Conservation (phyloP, 805 yeast species). For the Saturnispora sanitii region DNA sequence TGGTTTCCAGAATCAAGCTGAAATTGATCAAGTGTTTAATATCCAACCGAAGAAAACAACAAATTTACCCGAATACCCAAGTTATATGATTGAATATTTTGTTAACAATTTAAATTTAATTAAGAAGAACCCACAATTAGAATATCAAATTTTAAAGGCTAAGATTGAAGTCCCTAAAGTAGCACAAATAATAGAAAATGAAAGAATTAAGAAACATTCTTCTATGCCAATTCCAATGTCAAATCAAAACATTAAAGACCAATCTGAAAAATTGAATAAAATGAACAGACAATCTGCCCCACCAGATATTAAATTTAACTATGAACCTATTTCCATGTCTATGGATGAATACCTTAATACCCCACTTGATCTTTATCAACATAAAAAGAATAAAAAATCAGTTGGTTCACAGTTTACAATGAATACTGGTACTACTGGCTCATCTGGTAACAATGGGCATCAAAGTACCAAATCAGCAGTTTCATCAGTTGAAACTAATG, state of each 20-base stretch:
- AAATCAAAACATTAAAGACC: not conserved
- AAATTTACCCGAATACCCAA: slow-evolving; percentile 9
- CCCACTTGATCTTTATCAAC: slow-evolving; percentile 11
- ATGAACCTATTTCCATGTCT: slow-evolving; percentile 11
- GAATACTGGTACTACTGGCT: not conserved
- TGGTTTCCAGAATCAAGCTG: slow-evolving; percentile 4
- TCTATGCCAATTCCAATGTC: slow-evolving; percentile 8
- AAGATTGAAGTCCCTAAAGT: slow-evolving; percentile 3
- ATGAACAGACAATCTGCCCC: slow-evolving; percentile 12
- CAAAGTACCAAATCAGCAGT: slow-evolving; percentile 4
- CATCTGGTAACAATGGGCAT: not conserved
- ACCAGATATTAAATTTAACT: slow-evolving; percentile 7
- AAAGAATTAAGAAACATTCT: not conserved
- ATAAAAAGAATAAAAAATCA: slow-evolving; percentile 7
- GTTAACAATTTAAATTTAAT: slow-evolving; percentile 9
- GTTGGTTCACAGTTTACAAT: slow-evolving; percentile 2
- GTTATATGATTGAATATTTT: slow-evolving; percentile 13
- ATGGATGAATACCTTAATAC: slow-evolving; percentile 12
- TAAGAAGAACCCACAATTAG: slow-evolving; percentile 11
- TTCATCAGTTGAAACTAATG: slow-evolving; percentile 9
- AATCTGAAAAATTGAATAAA: not conserved
- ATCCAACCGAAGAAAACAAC: slow-evolving; percentile 5
- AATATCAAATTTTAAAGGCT: slow-evolving; percentile 11
- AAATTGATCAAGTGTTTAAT: slow-evolving; percentile 11
- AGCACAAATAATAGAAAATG: not conserved